Evolutionary conservation across 352 stramenopile genomes (phyloP).

Genomic region (Pythium apleroticum): DNA sequence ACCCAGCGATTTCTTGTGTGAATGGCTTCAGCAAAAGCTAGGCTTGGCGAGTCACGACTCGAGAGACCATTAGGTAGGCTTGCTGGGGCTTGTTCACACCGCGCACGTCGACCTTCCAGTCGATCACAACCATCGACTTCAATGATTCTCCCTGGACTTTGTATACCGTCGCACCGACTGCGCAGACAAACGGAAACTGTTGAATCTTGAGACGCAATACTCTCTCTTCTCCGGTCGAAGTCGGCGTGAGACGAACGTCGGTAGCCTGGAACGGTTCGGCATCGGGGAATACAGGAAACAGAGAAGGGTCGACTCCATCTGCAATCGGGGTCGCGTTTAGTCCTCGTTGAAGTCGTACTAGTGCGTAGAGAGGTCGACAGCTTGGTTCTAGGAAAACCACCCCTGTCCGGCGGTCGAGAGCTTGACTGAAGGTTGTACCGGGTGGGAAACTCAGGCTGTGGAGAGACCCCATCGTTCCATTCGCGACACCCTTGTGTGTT

Average conservation of each 20-base stretch:
- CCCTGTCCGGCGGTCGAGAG: too few relatives aligned
- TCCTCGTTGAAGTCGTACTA: too few relatives aligned
- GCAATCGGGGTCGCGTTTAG: too few relatives aligned
- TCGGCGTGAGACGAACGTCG: neutral
- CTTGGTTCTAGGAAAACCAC: too few relatives aligned
- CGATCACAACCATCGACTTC: conserved; percentile 12
- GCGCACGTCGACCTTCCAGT: conserved; percentile 22
- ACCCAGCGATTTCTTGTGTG: conserved; percentile 10
- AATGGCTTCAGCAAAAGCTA: conserved; percentile 10
- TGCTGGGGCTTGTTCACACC: conserved; percentile 22
- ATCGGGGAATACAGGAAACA: conserved; percentile 23
- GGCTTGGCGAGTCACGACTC: conserved; percentile 7
- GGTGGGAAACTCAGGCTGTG: too few relatives aligned
- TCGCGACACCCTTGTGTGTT: too few relatives aligned
- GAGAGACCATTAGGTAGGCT: conserved; percentile 26
- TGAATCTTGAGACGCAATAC: conserved; percentile 27
- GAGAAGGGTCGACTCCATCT: too few relatives aligned
- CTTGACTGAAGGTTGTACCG: too few relatives aligned
- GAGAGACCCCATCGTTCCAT: too few relatives aligned
- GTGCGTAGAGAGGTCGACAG: too few relatives aligned
- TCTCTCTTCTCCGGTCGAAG: too few relatives aligned
- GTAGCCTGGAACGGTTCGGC: neutral
- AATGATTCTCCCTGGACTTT: conserved; percentile 29
- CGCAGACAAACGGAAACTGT: conserved; percentile 29
- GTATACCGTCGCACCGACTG: conserved; percentile 24